Percentiles rank a stretch among this genome's conserved stretches.
Evolutionary conservation across 75 land plant genomes (phyloP).

Genomic region (Pinus taeda): DNA sequence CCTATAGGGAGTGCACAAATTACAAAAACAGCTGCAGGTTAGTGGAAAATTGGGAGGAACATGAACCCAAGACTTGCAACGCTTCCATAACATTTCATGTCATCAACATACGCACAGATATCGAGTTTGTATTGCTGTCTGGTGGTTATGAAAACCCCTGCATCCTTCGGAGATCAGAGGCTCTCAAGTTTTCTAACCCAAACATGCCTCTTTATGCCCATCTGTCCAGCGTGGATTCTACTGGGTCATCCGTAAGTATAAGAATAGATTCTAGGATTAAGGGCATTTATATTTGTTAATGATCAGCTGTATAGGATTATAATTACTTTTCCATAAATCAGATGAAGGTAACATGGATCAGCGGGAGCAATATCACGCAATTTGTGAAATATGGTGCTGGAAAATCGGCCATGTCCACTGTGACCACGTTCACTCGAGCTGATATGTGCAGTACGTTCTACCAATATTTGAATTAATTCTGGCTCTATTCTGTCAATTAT

Average conservation of each 20-base stretch:
- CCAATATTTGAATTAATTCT: too few species aligned
- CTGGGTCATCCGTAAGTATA: conserved; percentile 53
- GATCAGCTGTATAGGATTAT: not conserved
- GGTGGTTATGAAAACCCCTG: conserved; percentile 77
- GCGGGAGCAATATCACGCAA: conserved; percentile 56
- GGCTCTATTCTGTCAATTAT: not conserved
- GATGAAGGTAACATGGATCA: conserved; percentile 88
- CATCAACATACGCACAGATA: conserved; percentile 77
- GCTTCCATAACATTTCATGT: conserved; percentile 71
- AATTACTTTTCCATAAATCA: conserved; percentile 13
- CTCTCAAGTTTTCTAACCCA: conserved; percentile 65
- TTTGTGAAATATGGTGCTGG: conserved; percentile 51
- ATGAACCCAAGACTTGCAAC: conserved; percentile 45
- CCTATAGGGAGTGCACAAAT: conserved; percentile 52
- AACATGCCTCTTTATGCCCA: conserved; percentile 65
- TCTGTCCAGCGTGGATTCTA: conserved; percentile 65
- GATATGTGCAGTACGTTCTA: conserved; percentile 67
- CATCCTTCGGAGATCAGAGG: conserved; percentile 33
- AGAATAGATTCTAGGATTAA: not conserved
- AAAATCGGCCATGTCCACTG: conserved; percentile 23
- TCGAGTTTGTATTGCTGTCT: conserved; percentile 65
- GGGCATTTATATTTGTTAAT: not conserved
- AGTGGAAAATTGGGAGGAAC: conserved; percentile 14
- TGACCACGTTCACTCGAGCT: conserved; percentile 52
- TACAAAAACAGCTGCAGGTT: conserved; percentile 7